Percentiles rank a stretch among this genome's conserved stretches.
Evolutionary conservation across 1,284 basidiomycete genomes (phyloP).

Genomic region (Cerioporus squamosus): DNA sequence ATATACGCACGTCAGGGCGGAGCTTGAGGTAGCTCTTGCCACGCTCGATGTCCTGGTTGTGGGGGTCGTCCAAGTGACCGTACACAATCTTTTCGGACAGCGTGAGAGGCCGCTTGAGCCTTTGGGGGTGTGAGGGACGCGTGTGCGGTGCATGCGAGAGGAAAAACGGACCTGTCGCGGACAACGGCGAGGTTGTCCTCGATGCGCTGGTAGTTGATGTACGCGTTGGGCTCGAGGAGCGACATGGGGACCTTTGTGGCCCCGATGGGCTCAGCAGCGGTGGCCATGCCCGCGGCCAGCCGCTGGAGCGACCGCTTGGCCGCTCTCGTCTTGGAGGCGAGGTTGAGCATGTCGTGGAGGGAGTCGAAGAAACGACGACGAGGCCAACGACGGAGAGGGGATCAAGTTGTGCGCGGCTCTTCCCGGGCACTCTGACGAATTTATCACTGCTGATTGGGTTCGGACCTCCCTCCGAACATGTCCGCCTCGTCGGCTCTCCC

Average conservation of each 20-base stretch:
- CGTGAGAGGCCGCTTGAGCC: conserved; percentile 92
- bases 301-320: conserved; percentile 64
- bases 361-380: conserved; percentile 14
- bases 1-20: conserved; percentile 83
- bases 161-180: conserved; percentile 68
- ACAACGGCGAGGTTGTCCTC: conserved; percentile 92
- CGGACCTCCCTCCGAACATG: conserved; percentile 19
- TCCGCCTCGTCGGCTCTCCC: conserved; percentile 19
- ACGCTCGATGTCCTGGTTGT: conserved; percentile 86
- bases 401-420: conserved; percentile 16
- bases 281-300: conserved; percentile 77
- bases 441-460: conserved; percentile 28
- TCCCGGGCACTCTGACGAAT: conserved; percentile 19
- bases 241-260: conserved; percentile 95
- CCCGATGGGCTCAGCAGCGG: conserved; percentile 76
- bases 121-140: conserved; percentile 35
- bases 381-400: conserved; percentile 15
- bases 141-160: not conserved
- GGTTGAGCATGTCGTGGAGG: conserved; percentile 64
- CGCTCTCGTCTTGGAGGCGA: conserved; percentile 62
- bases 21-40: conserved; percentile 95
- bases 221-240: conserved; percentile 83
- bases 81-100: conserved; percentile 99
- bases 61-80: conserved; percentile 95
- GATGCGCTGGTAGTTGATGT: conserved; percentile 97